Evolutionary conservation across 192 early-diverging fungal genomes (phyloP).

Genomic region (Phycomyces nitens): DNA sequence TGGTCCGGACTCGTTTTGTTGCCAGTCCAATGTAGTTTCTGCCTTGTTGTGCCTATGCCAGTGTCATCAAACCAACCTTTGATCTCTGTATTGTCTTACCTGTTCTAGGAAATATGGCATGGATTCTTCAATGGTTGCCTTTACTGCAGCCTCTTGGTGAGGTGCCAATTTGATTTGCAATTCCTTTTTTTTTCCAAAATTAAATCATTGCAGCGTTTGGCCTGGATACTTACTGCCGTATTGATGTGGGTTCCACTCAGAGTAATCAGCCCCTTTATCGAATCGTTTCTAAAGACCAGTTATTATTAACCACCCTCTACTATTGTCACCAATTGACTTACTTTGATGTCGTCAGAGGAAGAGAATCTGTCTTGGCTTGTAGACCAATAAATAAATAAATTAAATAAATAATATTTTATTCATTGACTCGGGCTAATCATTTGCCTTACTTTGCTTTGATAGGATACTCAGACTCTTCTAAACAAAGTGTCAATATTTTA

Average conservation of each 20-base stretch:
- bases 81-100: constrained; percentile 7
- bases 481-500: background rate
- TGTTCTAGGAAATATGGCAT: constrained; percentile 35
- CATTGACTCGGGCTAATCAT: background rate
- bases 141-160: constrained; percentile 18
- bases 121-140: constrained; percentile 14
- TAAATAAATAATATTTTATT: background rate
- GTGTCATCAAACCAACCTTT: no score
- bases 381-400: no score
- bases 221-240: constrained; percentile 16
- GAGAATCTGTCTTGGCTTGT: constrained; percentile 28
- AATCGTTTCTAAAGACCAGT: constrained; percentile 22
- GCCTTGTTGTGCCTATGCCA: constrained; percentile 27
- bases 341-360: constrained; percentile 23
- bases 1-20: constrained; percentile 7
- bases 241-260: constrained; percentile 22
- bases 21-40: constrained; percentile 30
- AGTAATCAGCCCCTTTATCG: constrained; percentile 30
- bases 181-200: constrained; percentile 10
- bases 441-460: constrained; percentile 12
- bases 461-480: constrained; percentile 7
- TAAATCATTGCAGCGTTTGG: no score
- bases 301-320: background rate
- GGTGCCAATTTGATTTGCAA: constrained; percentile 28
- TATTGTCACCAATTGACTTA: background rate